Evolutionary conservation across 1,139 yeast species (phyloP), one percentile per base, ranked within the genome.

Genomic region (Kodamaea suecica): DNA sequence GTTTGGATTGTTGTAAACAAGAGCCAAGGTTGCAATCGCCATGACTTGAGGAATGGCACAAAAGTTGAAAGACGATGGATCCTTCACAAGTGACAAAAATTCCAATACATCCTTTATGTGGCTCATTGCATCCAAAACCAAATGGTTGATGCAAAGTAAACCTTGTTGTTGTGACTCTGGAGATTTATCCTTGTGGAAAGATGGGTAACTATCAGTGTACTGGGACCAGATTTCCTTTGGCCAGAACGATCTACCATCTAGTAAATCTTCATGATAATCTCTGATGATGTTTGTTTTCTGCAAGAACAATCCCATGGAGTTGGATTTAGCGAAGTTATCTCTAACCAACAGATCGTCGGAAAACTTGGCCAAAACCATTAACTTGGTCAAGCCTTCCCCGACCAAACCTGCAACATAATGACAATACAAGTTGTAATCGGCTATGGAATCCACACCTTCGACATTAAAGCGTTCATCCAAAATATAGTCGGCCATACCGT

Each of bases 11-110:
- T 85, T 82, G 69, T 84, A 90, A 27, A 92, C 84, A 38, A 82
- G 70, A 17, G 92, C 90, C 50, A 92, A 70, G 0, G 97, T 87
- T 6, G 97, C 97, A 56, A 92, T 83, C 27, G 97, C 96, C 98
- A 92, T 92, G 21, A 90, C 97, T 63, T 92, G 98, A 13, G 98
- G 98, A 54, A 92, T 92, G 12, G 97, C 90, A 65, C 97, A 90
- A 67, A 92, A 92, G 47, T 81, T 83, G 69, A 87, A 92, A 34
- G 84, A 66, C 0, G 95, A 79, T 38, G 84, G 86, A 53, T 94
- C 98, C 41, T 76, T 75, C 32, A 92, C 77, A 47, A 81, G 70
- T 17, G 94, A 75, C 39, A 94, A 71, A 55, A 85, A 94, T 38
- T 76, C 75, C 50, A 94, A 70, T 23, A 82, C 85, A 52, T 87